Evolutionary conservation across 306 rosid species (phyloP), one percentile per base, ranked within the genome.

Genomic region (Ziziphus jujuba): DNA sequence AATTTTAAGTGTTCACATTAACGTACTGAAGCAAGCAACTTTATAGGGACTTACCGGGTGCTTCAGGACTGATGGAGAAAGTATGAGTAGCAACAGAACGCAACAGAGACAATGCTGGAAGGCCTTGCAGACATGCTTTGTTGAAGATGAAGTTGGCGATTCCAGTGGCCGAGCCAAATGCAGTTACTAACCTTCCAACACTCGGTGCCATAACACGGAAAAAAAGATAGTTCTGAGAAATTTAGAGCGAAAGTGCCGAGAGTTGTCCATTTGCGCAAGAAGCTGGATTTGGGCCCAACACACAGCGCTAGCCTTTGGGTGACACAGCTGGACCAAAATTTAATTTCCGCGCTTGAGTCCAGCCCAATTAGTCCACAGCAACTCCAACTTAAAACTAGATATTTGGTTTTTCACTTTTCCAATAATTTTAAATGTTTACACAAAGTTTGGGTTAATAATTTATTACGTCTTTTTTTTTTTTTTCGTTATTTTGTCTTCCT

Each of bases 181-280:
- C 12, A 55, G 70, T 56, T 11, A 64, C 66, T n/a, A 72, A 11
- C 73, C 80, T 86, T 77, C 56, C 62, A 16, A 79, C 72, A 73
- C 58, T 61, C 15, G 61, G 25, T 36, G 74, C 61, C 77, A 73
- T 83, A n/a, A 38, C 59, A 23, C 13, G 11, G 14, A 19, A 6
- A 40, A 24, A 44, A 1, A 40, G 43, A 17, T 17, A 22, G 14
- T 63, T 24, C 16, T 9, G 5, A 52, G 28, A 17, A 16, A 25
- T 9, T 57, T 25, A 25, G 24, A 35, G 25, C 17, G 64, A n/a
- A 56, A 24, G n/a, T 48, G 38, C 50, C 38, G 50, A 17, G 20
- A 10, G 6, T 2, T 49, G 40, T 45, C 49, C 9, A 62, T 56
- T 62, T 9, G 35, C 33, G n/a, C 9, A 58, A n/a, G 43, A 54